Evolutionary conservation across 1,284 basidiomycete species (phyloP), one percentile per base, ranked within the genome.

Genomic region (Takashimella koratensis): DNA sequence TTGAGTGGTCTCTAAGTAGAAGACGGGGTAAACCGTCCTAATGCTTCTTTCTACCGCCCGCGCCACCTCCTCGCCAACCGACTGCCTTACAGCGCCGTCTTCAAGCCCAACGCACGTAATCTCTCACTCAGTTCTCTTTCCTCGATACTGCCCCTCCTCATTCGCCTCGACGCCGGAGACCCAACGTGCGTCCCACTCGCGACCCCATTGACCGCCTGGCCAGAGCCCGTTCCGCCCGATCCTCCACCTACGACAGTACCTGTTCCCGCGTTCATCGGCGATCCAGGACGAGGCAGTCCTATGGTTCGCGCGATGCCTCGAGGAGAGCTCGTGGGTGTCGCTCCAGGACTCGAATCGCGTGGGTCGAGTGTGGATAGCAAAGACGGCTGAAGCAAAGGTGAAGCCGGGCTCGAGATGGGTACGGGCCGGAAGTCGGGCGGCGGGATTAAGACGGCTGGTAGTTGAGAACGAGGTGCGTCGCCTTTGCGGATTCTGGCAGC

Each of bases 341-440:
- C 30, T 8, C 30, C 30, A 36, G 30, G 8, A 16, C 30, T 36
- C 16, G 30, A 36, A 16, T 36, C 30, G 30, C 30, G 30, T 36
- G 30, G 30, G 16, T 36, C 30, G 16, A 36, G 30, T 36, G 30
- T 36, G 30, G 30, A 36, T 36, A 36, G 30, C 30, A 36, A 36
- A 8, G 30, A 36, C 8, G 30, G 30, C 30, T 36, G 30, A 16
- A 36, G 77, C 76, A 20, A 66, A 67, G n/a, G 67, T 62, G 58
- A 73, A 70, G 20, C 65, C 60, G 40, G 63, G 57, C 59, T 79
- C 78, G 20, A 68, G 68, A 58, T 78, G 73, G 13, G 66, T 65
- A 11, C 72, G 70, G 40, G 27, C 6, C 19, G 43, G 16, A 23
- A 36, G 16, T 36, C 30, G 16, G 30, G 30, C 16, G 30, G 30